These are phyloP conservation scores for Ceratocystis diversiconidia DNA, from an alignment of 2,329 filamentous ascomycete genomes.

Conservation along the genomic window DNA sequence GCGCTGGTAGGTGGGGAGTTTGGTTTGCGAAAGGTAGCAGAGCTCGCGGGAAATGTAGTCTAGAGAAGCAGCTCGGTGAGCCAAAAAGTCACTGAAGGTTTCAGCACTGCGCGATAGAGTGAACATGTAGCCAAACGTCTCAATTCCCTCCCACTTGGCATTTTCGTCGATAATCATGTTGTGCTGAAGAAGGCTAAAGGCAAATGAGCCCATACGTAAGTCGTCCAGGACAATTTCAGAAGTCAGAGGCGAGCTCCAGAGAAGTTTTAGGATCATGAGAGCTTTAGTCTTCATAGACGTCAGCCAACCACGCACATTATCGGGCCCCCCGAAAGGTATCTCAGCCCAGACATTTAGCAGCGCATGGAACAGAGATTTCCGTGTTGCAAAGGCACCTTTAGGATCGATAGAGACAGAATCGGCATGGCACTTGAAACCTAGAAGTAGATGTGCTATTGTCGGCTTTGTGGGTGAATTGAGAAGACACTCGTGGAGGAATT, in stretches of 20 bases:
- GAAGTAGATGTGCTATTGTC: slow-evolving; percentile 76
- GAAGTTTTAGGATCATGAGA: slow-evolving; percentile 58
- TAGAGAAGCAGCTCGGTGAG: slow-evolving; percentile 59
- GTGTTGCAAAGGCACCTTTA: slow-evolving; percentile 54
- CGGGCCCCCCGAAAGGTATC: slow-evolving; percentile 47
- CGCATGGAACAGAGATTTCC: slow-evolving; percentile 69
- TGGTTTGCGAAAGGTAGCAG: slow-evolving; percentile 56
- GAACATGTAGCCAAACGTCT: slow-evolving; percentile 49
- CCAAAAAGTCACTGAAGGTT: slow-evolving; percentile 63
- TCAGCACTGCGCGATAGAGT: slow-evolving; percentile 52
- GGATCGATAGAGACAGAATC: slow-evolving; percentile 54
- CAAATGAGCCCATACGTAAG: slow-evolving; percentile 62
- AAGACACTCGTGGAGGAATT: slow-evolving; percentile 73
- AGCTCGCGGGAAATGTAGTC: slow-evolving; percentile 81
- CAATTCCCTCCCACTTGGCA: slow-evolving; percentile 59
- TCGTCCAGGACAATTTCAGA: slow-evolving; percentile 61
- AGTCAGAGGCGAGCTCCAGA: slow-evolving; percentile 76
- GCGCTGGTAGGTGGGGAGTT: slow-evolving; percentile 55
- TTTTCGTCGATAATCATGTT: slow-evolving; percentile 57
- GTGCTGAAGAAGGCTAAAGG: slow-evolving; percentile 61
- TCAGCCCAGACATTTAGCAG: slow-evolving; percentile 58
- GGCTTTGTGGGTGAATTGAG: slow-evolving; percentile 60
- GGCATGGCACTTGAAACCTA: slow-evolving; percentile 71
- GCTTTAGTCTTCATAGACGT: slow-evolving; percentile 53
- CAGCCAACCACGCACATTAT: slow-evolving; percentile 52